Percentiles rank a stretch among this genome's conserved stretches.
phyloP scores from a whole-genome alignment of 2,329 filamentous ascomycete species.

The Blumeriella jaapii region DNA sequence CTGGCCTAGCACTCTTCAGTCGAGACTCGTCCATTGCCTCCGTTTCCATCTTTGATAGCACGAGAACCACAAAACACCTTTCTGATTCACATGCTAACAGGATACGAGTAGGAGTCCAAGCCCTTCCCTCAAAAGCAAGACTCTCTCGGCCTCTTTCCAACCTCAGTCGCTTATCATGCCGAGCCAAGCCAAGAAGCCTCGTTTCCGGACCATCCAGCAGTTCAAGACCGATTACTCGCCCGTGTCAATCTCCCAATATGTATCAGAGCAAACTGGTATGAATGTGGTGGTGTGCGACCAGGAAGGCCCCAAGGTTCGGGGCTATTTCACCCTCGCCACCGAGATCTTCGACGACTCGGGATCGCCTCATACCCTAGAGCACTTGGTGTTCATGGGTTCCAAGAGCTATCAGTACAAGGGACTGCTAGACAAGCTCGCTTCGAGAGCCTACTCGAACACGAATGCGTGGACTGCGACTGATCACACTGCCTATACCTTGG shows the following conservation, averaged over 20 bases:
- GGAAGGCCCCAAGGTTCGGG: slow-evolving; percentile 87
- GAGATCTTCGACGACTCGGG: slow-evolving; percentile 98
- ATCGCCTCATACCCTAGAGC: slow-evolving; percentile 76
- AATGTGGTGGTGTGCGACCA: slow-evolving; percentile 85
- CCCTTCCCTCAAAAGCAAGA: neutral
- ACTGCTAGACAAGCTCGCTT: slow-evolving; percentile 85
- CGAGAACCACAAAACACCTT: no score
- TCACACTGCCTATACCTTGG: slow-evolving; percentile 90
- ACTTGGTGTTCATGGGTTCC: slow-evolving; percentile 81
- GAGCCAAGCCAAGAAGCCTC: slow-evolving; percentile 36
- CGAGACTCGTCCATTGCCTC: no score
- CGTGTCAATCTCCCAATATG: slow-evolving; percentile 85
- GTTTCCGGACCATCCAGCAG: slow-evolving; percentile 74
- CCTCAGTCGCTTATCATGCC: slow-evolving; percentile 38
- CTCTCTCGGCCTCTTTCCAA: neutral
- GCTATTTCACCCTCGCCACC: slow-evolving; percentile 90
- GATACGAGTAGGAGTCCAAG: neutral
- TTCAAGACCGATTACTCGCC: slow-evolving; percentile 88
- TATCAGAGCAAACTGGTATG: slow-evolving; percentile 89
- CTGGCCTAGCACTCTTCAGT: no score
- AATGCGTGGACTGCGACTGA: slow-evolving; percentile 97
- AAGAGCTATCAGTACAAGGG: slow-evolving; percentile 92
- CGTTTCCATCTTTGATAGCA: no score
- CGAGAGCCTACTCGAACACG: slow-evolving; percentile 82
- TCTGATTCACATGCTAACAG: neutral